phyloP scores from a whole-genome alignment of 768 basidiomycete genomes.

The Auriculariales sp. region DNA sequence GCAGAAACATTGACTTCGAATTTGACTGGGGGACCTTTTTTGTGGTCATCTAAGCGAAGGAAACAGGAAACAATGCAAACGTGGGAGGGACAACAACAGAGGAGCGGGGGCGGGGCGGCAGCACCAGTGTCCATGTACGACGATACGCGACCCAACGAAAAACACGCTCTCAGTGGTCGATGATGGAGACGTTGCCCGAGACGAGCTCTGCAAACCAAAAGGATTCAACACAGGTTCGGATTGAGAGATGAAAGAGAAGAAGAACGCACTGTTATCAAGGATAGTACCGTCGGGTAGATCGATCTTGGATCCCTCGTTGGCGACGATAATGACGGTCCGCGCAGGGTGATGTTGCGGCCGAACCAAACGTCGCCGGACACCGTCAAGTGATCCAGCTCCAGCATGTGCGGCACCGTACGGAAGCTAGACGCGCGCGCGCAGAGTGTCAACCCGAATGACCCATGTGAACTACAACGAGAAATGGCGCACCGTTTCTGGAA shows the following conservation, averaged over 20 bases:
- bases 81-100: too few species aligned
- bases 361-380: slow-evolving; percentile 87
- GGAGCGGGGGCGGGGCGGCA: too few species aligned
- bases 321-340: slow-evolving; percentile 80
- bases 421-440: slow-evolving; percentile 45
- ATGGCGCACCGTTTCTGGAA: slow-evolving; percentile 4
- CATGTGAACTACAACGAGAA: too few species aligned
- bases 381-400: slow-evolving; percentile 89
- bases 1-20: too few species aligned
- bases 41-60: too few species aligned
- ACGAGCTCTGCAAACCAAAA: slow-evolving; percentile 35
- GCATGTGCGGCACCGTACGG: slow-evolving; percentile 82
- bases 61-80: too few species aligned
- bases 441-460: too few species aligned
- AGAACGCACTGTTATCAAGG: slow-evolving; percentile 48
- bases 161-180: slow-evolving; percentile 23
- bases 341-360: slow-evolving; percentile 71
- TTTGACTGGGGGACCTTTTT: too few species aligned
- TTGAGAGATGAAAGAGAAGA: slow-evolving; percentile 4
- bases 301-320: slow-evolving; percentile 71
- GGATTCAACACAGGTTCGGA: slow-evolving; percentile 1
- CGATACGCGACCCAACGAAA: neutral
- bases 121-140: neutral
- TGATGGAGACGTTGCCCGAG: slow-evolving; percentile 78
- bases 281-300: slow-evolving; percentile 74